Evolutionary conservation across 2,329 filamentous ascomycete species (phyloP).

Genomic region (Epicoccum nigrum): DNA sequence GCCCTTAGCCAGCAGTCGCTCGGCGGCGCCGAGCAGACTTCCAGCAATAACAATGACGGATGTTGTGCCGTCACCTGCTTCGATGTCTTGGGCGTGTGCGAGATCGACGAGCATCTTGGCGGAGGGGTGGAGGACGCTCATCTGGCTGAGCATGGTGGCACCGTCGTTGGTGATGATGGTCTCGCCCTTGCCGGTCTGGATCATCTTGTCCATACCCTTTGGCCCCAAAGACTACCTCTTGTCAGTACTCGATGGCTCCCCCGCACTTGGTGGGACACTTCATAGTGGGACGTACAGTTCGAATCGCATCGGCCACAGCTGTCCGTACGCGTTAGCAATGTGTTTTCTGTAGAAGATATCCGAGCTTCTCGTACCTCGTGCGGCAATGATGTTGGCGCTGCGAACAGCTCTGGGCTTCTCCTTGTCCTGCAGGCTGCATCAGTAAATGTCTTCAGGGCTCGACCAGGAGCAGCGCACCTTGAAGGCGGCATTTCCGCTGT

Average conservation of each 20-base stretch:
- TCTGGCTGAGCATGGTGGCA: constrained; percentile 98
- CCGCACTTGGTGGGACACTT: constrained; percentile 28
- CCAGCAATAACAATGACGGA: constrained; percentile 98
- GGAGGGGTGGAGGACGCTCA: constrained; percentile 99
- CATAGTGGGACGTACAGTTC: constrained; percentile 65
- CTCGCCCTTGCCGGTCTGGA: constrained; percentile 93
- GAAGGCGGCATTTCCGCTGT: constrained; percentile 68
- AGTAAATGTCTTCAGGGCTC: constrained; percentile 45
- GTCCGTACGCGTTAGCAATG: constrained; percentile 30
- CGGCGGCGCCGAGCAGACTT: constrained; percentile 90
- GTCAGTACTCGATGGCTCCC: constrained; percentile 33
- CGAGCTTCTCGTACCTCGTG: constrained; percentile 70
- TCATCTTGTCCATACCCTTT: constrained; percentile 99
- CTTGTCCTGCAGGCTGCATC: constrained; percentile 68
- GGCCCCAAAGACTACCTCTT: constrained; percentile 76
- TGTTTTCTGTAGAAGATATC: constrained; percentile 24
- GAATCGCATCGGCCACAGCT: constrained; percentile 97
- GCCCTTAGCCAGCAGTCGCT: constrained; percentile 83
- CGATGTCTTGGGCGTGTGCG: constrained; percentile 95
- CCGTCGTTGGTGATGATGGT: constrained; percentile 99
- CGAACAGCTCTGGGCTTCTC: constrained; percentile 98
- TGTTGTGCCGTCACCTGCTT: constrained; percentile 97
- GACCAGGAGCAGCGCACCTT: constrained; percentile 54
- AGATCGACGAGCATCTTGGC: constrained; percentile 99
- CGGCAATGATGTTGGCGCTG: constrained; percentile 94